phyloP scores from a whole-genome alignment of 2,329 filamentous ascomycete genomes.

The Hypoxylon sp. region DNA sequence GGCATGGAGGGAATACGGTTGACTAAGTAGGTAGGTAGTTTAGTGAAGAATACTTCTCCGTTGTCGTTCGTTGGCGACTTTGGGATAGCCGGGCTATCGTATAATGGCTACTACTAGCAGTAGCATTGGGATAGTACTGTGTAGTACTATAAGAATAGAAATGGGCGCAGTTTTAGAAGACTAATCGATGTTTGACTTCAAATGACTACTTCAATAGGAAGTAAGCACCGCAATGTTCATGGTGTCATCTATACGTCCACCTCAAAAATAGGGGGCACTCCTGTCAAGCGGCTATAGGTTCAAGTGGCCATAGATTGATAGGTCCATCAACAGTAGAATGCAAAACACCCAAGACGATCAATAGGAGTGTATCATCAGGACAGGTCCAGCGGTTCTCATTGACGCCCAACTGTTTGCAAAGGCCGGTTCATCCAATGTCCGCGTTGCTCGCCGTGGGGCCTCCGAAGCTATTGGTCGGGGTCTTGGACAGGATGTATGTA shows the following conservation, averaged over 20 bases:
- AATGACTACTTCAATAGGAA: too few species aligned
- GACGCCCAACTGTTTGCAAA: constrained; percentile 11
- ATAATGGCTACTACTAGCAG: constrained; percentile 22
- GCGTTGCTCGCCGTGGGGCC: constrained; percentile 25
- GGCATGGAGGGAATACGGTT: too few species aligned
- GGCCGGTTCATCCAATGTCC: constrained; percentile 30
- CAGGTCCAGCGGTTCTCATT: constrained; percentile 3
- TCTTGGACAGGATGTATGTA: constrained; percentile 13
- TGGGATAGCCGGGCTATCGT: constrained; percentile 12
- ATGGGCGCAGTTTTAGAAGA: not conserved
- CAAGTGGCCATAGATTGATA: constrained; percentile 6
- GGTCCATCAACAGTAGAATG: not conserved
- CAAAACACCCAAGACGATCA: not conserved
- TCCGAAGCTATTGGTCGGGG: constrained; percentile 21
- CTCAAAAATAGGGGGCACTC: too few species aligned
- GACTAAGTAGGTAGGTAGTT: too few species aligned
- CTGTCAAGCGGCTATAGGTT: too few species aligned
- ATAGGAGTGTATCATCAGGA: not conserved
- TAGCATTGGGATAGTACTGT: not conserved
- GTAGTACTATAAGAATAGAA: not conserved
- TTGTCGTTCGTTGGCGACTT: not conserved
- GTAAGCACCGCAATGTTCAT: too few species aligned
- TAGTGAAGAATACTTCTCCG: too few species aligned
- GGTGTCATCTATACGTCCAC: too few species aligned
- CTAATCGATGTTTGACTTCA: not conserved